Evolutionary conservation across 768 basidiomycete genomes (phyloP).

Genomic region (Boletus tomentosulus): DNA sequence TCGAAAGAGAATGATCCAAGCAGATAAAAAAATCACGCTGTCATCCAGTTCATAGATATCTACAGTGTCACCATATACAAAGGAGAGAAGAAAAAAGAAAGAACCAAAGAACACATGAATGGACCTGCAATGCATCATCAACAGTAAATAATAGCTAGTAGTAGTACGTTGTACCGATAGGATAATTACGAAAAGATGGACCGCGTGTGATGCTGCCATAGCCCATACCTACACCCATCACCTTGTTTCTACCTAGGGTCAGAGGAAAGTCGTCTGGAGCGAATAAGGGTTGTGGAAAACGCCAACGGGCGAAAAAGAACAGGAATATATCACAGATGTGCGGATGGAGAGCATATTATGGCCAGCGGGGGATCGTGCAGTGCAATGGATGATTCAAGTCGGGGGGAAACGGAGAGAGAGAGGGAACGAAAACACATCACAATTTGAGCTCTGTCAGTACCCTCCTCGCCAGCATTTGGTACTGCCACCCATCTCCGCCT

Average conservation of each 20-base stretch:
- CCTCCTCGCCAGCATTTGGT: constrained; percentile 89
- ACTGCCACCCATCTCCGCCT: constrained; percentile 93
- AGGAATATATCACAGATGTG: constrained; percentile 20
- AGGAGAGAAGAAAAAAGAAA: neutral
- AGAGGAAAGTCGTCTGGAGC: neutral
- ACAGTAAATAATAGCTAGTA: neutral
- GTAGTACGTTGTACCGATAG: constrained; percentile 1
- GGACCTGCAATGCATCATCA: neutral
- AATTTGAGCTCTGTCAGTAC: constrained; percentile 86
- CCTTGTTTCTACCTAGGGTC: constrained; percentile 3
- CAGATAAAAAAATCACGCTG: neutral
- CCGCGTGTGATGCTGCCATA: neutral
- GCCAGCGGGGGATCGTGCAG: constrained; percentile 10
- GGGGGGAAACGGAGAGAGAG: neutral
- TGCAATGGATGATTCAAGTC: neutral
- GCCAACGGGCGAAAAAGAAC: neutral
- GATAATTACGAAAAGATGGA: neutral
- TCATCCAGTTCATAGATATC: neutral
- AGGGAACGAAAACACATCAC: constrained; percentile 34
- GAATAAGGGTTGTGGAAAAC: neutral
- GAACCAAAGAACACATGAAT: neutral
- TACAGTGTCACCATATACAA: neutral
- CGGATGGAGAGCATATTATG: constrained; percentile 22
- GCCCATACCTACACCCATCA: neutral
- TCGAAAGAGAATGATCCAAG: too few species aligned